These are phyloP conservation scores for Diutina catenulata DNA, from an alignment of 1,139 yeast species.

Conservation along the genomic window DNA sequence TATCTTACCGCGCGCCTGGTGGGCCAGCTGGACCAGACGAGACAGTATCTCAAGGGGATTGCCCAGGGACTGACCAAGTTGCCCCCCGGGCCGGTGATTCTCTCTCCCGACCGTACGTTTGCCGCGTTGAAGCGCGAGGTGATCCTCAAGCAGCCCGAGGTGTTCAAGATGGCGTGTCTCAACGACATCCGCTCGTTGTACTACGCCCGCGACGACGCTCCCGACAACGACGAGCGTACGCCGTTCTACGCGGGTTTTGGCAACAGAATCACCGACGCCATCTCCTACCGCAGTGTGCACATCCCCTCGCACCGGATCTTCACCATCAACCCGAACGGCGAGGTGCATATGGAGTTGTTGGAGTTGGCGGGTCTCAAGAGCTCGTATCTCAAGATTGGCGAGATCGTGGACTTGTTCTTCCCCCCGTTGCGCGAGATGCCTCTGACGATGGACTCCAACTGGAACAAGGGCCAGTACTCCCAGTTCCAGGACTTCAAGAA, in stretches of 20 bases:
- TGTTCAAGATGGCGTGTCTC: constrained; percentile 94
- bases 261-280: constrained; percentile 91
- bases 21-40: constrained; percentile 90
- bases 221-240: constrained; percentile 28
- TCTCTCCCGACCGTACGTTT: constrained; percentile 93
- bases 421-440: constrained; percentile 62
- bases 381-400: constrained; percentile 82
- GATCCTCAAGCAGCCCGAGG: constrained; percentile 89
- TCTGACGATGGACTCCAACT: constrained; percentile 23
- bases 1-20: constrained; percentile 92
- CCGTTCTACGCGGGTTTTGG: constrained; percentile 99
- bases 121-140: constrained; percentile 92
- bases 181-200: constrained; percentile 67
- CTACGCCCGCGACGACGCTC: constrained; percentile 18
- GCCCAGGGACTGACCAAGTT: constrained; percentile 59
- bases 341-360: constrained; percentile 91
- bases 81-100: constrained; percentile 89
- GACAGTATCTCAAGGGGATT: constrained; percentile 71
- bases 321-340: constrained; percentile 94
- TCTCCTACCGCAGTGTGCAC: constrained; percentile 87
- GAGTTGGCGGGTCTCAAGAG: constrained; percentile 90
- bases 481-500: constrained; percentile 18
- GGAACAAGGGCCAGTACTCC: constrained; percentile 27
- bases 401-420: constrained; percentile 92
- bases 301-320: constrained; percentile 92